These are phyloP conservation scores for Allium sativum DNA, from an alignment of 106 monocot genomes.

Conservation along the genomic window DNA sequence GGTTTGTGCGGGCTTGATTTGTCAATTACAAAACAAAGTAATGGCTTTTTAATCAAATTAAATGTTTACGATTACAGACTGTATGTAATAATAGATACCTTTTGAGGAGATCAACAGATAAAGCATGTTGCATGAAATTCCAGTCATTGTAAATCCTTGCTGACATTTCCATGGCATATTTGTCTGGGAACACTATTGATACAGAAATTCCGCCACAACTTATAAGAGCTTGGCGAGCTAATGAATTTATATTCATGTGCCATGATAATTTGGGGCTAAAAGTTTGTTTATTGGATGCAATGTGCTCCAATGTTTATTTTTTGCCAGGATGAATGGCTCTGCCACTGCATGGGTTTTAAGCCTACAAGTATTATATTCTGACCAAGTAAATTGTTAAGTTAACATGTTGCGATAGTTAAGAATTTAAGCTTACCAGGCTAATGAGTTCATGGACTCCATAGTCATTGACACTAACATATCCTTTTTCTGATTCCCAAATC, in stretches of 20 bases:
- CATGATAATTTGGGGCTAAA: slow-evolving; percentile 58
- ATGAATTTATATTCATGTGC: slow-evolving; percentile 91
- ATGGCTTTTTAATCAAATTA: too few relatives aligned
- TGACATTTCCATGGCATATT: slow-evolving; percentile 44
- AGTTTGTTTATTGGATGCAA: slow-evolving; percentile 82
- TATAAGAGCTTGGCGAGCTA: slow-evolving; percentile 70
- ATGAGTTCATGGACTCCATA: slow-evolving; percentile 52
- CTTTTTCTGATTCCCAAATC: slow-evolving; percentile 52
- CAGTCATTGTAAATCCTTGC: slow-evolving; percentile 56
- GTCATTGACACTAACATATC: slow-evolving; percentile 43
- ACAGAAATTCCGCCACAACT: slow-evolving; percentile 58
- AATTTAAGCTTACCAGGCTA: slow-evolving; percentile 27
- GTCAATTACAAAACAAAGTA: too few relatives aligned
- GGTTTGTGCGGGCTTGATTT: too few relatives aligned
- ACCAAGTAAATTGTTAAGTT: too few relatives aligned
- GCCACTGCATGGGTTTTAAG: slow-evolving; percentile 42
- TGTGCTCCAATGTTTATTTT: slow-evolving; percentile 30
- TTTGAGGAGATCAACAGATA: slow-evolving; percentile 75
- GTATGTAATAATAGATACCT: too few relatives aligned
- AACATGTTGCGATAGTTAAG: too few relatives aligned
- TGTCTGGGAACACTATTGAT: slow-evolving; percentile 35
- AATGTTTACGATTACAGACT: too few relatives aligned
- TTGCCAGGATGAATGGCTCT: slow-evolving; percentile 54
- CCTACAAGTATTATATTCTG: background rate
- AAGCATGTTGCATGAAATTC: slow-evolving; percentile 56